Evolutionary conservation across 495 filamentous ascomycete species (phyloP), one percentile per base, ranked within the genome.

Genomic region (Aspergillus cavernicola): DNA sequence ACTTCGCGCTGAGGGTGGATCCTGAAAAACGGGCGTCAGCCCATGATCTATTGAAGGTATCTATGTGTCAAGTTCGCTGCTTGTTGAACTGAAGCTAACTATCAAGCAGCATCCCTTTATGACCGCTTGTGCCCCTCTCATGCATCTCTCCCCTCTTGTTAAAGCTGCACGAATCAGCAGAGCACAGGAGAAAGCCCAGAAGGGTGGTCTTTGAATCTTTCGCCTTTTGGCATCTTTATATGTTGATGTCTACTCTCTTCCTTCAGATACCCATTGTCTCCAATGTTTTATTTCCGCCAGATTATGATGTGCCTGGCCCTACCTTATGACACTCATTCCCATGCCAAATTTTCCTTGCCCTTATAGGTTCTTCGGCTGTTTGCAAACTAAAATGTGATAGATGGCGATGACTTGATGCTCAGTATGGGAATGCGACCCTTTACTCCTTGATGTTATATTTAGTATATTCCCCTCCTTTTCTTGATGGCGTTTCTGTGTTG

Each of bases 11-110:
- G 37, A 93, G 92, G 77, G 93, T 98, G 3, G 92, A 96, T 57
- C 92, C 93, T 6, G 93, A 97, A 68, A 95, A 95, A 82, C 80
- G 93, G 69, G 89, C 92, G 12, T 95, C 89, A 59, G 93, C 93
- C 11, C 87, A 95, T 69, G 92, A 97, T 71, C 72, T 98, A 28
- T 76, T 98, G 60, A 83, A 87, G 74, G 92, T 96, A 81, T n/a
- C n/a, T n/a, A n/a, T n/a, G n/a, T 66, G 83, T 74, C 23, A 41
- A 49, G 46, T 48, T 39, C 29, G 43, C 29, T 19, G 15, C 39
- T 32, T 24, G 29, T 11, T 20, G 32, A 39, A 15, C 26, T 33
- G 35, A 16, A 15, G 41, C 72, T 74, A 56, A 78, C 60, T 31
- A 24, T 57, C 55, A 50, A 49, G 15, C 59, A 98, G 95, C 93